Evolutionary conservation across 192 early-diverging fungal genomes (phyloP).

Genomic region (Gorgonomyces haynaldii): DNA sequence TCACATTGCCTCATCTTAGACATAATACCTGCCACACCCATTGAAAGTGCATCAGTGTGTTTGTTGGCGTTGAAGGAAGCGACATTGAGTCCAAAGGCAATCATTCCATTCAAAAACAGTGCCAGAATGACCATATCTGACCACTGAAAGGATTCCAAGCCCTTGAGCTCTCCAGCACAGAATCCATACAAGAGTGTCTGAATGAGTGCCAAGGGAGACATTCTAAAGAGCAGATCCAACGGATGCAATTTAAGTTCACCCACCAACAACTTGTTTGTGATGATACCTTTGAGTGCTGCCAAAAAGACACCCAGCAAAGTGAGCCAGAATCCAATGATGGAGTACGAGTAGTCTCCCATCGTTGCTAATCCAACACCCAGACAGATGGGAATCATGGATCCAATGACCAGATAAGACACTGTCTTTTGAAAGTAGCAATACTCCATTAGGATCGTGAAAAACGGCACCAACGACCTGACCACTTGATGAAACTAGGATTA

Average conservation of each 20-base stretch:
- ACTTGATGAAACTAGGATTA: no score
- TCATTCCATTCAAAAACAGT: conserved; percentile 59
- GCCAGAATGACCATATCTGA: conserved; percentile 23
- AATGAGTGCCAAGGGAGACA: conserved; percentile 63
- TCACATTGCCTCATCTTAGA: conserved; percentile 45
- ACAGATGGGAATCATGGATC: conserved; percentile 37
- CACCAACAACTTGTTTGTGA: conserved; percentile 69
- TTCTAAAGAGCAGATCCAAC: conserved; percentile 64
- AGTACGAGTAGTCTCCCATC: conserved; percentile 67
- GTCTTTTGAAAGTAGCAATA: not conserved
- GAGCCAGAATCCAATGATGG: conserved; percentile 57
- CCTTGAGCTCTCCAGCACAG: conserved; percentile 49
- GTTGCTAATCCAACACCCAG: conserved; percentile 76
- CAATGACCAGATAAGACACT: conserved; percentile 12
- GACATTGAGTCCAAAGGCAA: conserved; percentile 82
- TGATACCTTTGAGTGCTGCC: conserved; percentile 69
- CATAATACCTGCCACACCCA: conserved; percentile 52
- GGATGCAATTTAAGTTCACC: conserved; percentile 71
- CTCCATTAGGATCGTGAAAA: no score
- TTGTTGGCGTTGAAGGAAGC: conserved; percentile 79
- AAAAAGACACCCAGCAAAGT: conserved; percentile 70
- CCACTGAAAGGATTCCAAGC: conserved; percentile 1
- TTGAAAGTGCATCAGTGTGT: conserved; percentile 71
- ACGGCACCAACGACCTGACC: no score
- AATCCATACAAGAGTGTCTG: conserved; percentile 59